phyloP scores from a whole-genome alignment of 108 stramenopile genomes.

The Schizochytrium sp. region DNA sequence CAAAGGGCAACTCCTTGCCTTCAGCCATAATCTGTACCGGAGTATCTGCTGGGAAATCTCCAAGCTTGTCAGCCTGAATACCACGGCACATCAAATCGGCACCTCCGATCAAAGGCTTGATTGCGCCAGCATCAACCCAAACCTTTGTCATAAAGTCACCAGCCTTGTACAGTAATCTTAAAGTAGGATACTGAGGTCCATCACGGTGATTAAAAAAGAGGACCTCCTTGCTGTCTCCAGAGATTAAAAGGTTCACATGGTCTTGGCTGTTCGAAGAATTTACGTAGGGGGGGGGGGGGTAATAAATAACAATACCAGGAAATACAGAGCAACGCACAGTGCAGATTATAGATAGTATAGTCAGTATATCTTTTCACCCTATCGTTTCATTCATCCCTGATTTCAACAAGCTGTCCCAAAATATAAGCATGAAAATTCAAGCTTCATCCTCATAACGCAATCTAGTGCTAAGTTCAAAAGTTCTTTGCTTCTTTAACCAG shows the following conservation, averaged over 20 bases:
- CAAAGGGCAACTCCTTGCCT: conserved; percentile 37
- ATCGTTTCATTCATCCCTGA: too few relatives aligned
- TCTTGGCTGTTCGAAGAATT: conserved; percentile 16
- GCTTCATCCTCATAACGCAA: too few relatives aligned
- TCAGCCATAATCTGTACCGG: conserved; percentile 58
- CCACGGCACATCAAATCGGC: conserved; percentile 50
- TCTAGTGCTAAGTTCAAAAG: too few relatives aligned
- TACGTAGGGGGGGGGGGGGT: background rate
- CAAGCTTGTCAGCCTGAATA: conserved; percentile 39
- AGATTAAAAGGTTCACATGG: conserved; percentile 14
- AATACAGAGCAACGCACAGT: too few relatives aligned
- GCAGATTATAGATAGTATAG: too few relatives aligned
- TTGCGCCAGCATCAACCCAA: conserved; percentile 45
- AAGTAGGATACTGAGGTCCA: conserved; percentile 47
- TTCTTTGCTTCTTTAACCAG: too few relatives aligned
- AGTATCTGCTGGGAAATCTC: conserved; percentile 45
- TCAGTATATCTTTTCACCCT: too few relatives aligned
- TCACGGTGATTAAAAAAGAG: conserved; percentile 58
- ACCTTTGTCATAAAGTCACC: conserved; percentile 59
- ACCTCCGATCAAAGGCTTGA: conserved; percentile 37
- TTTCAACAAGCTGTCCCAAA: too few relatives aligned
- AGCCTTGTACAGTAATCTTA: conserved; percentile 47
- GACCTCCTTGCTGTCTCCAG: conserved; percentile 5
- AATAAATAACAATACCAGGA: too few relatives aligned
- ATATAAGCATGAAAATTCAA: too few relatives aligned